Percentiles rank a stretch among this genome's conserved stretches.
These are phyloP conservation scores for Spinacia oleracea DNA, from an alignment of 179 eudicot genomes.

Conservation along the genomic window DNA sequence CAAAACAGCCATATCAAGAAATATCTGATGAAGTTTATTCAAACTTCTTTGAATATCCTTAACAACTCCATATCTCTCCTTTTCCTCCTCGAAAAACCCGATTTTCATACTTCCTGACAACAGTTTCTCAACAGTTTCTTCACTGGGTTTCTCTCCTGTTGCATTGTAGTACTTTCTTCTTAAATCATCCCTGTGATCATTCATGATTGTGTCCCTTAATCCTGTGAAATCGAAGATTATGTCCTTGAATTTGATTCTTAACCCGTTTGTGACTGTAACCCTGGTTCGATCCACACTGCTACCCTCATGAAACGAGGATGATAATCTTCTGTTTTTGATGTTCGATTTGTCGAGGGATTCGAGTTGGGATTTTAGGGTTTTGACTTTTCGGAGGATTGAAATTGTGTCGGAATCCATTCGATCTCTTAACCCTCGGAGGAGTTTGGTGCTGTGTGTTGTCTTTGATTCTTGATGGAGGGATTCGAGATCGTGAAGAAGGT, in stretches of 20 bases:
- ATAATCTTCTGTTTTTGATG: constrained; percentile 29
- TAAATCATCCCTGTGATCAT: constrained; percentile 53
- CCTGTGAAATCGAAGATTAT: constrained; percentile 51
- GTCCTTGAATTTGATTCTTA: constrained; percentile 50
- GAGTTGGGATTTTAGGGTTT: constrained; percentile 36
- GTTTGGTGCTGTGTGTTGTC: constrained; percentile 47
- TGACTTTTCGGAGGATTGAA: constrained; percentile 50
- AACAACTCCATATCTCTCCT: constrained; percentile 59
- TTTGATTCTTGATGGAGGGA: constrained; percentile 54
- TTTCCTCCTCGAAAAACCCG: constrained; percentile 43
- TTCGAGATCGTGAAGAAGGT: constrained; percentile 54
- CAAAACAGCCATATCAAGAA: constrained; percentile 75
- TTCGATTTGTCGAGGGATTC: constrained; percentile 52
- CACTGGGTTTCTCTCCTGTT: constrained; percentile 51
- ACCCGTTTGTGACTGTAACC: constrained; percentile 51
- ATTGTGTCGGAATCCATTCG: constrained; percentile 58
- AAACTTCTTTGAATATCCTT: constrained; percentile 61
- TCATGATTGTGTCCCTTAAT: constrained; percentile 49
- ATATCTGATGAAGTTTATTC: constrained; percentile 63
- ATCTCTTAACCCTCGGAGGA: constrained; percentile 55
- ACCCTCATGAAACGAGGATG: constrained; percentile 38
- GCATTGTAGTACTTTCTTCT: constrained; percentile 49
- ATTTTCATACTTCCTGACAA: constrained; percentile 38
- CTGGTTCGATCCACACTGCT: constrained; percentile 55
- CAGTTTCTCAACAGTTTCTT: constrained; percentile 52